These are phyloP conservation scores for Candida labiduridarum DNA, from an alignment of 1,139 yeast species.

Conservation along the genomic window DNA sequence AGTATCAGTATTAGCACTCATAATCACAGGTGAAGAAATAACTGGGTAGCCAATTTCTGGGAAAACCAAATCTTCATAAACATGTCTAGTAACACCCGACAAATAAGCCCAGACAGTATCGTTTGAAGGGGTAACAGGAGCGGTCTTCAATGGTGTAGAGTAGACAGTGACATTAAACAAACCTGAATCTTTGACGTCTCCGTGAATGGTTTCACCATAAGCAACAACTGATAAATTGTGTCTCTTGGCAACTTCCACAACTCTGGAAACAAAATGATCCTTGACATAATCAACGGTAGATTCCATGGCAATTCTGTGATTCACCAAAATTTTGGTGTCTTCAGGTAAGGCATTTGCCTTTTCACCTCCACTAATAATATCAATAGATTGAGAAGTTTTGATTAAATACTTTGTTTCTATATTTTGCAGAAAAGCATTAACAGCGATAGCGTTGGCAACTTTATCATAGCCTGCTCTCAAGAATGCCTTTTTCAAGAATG, in stretches of 20 bases:
- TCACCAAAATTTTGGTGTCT: conserved; percentile 29
- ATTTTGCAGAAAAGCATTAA: conserved; percentile 20
- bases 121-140: conserved; percentile 39
- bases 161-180: conserved; percentile 25
- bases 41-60: conserved; percentile 41
- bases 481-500: conserved; percentile 26
- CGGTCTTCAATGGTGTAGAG: conserved; percentile 28
- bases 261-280: conserved; percentile 25
- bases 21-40: conserved; percentile 63
- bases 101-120: conserved; percentile 45
- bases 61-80: conserved; percentile 43
- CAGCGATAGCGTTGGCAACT: conserved; percentile 31
- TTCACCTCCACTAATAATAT: conserved; percentile 40
- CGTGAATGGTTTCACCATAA: conserved; percentile 24
- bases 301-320: conserved; percentile 37
- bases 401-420: conserved; percentile 29
- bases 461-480: conserved; percentile 38
- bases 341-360: conserved; percentile 48
- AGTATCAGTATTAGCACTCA: conserved; percentile 88
- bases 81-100: conserved; percentile 49
- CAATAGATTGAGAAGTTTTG: conserved; percentile 42
- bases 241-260: conserved; percentile 29
- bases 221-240: conserved; percentile 27
- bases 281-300: conserved; percentile 24
- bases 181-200: conserved; percentile 23